Percentiles rank a stretch among this genome's conserved stretches.
These are phyloP conservation scores for Cryptococcus hybrid DNA, from an alignment of 1,284 basidiomycete genomes.

Conservation along the genomic window DNA sequence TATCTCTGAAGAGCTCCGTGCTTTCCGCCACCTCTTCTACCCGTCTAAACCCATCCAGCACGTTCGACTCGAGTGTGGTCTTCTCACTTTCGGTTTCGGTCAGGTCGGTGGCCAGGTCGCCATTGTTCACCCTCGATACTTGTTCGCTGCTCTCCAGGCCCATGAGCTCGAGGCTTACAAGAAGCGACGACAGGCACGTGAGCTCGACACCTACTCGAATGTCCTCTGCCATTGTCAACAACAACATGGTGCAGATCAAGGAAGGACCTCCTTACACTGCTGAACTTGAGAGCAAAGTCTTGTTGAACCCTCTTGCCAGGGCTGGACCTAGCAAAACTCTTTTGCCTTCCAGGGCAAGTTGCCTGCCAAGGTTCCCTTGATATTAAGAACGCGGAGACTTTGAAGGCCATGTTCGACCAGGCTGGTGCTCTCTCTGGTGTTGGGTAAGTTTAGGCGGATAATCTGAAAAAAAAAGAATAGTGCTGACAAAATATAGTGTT, in stretches of 20 bases:
- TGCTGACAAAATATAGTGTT: too few species aligned
- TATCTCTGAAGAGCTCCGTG: constrained; percentile 86
- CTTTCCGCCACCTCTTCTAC: constrained; percentile 92
- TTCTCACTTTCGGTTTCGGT: constrained; percentile 98
- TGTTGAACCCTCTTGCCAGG: constrained; percentile 91
- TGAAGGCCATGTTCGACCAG: constrained; percentile 54
- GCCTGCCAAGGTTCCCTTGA: constrained; percentile 59
- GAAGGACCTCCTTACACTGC: constrained; percentile 85
- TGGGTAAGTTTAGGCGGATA: too few species aligned
- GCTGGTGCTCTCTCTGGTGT: constrained; percentile 61
- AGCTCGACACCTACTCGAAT: constrained; percentile 82
- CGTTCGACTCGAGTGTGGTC: constrained; percentile 83
- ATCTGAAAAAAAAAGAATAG: too few species aligned
- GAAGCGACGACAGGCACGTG: constrained; percentile 65
- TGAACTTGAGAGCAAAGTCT: constrained; percentile 82
- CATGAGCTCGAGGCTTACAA: constrained; percentile 73
- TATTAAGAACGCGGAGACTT: constrained; percentile 64
- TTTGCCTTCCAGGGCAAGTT: constrained; percentile 74
- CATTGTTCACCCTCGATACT: constrained; percentile 85
- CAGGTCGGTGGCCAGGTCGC: constrained; percentile 95
- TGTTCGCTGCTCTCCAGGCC: constrained; percentile 78
- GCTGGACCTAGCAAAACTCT: constrained; percentile 82
- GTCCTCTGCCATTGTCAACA: constrained; percentile 91
- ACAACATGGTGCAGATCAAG: constrained; percentile 93
- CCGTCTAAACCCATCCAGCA: constrained; percentile 94